A percentile compares a stretch with the other conserved stretches of the same genome.
Conservation (phyloP, 2,329 filamentous ascomycete genomes). For the Fusarium circinatum region DNA sequence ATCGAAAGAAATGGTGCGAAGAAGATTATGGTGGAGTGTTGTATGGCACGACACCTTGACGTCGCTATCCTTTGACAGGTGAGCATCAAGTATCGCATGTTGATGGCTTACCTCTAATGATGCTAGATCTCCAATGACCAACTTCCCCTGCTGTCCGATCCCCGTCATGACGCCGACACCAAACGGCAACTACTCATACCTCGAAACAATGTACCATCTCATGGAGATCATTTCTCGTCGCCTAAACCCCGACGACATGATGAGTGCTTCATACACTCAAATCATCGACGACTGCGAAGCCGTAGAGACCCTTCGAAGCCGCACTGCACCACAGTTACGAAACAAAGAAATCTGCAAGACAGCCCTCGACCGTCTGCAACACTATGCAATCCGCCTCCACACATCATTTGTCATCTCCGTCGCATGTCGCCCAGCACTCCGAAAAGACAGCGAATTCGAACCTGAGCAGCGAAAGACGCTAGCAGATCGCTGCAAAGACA, state of each 20-base stretch:
- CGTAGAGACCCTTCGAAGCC: slow-evolving; percentile 62
- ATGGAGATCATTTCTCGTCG: slow-evolving; percentile 69
- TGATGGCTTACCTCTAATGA: slow-evolving; percentile 9
- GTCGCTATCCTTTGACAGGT: slow-evolving; percentile 73
- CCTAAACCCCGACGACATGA: slow-evolving; percentile 64
- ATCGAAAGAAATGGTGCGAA: slow-evolving; percentile 64
- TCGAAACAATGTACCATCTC: slow-evolving; percentile 73
- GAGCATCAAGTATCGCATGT: slow-evolving; percentile 17
- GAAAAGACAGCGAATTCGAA: slow-evolving; percentile 63
- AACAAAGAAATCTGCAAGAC: slow-evolving; percentile 72
- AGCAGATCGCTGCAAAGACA: slow-evolving; percentile 68
- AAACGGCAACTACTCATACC: slow-evolving; percentile 64
- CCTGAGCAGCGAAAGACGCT: slow-evolving; percentile 64
- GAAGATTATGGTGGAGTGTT: slow-evolving; percentile 72
- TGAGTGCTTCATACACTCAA: slow-evolving; percentile 60
- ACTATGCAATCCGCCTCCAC: slow-evolving; percentile 72
- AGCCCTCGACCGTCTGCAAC: slow-evolving; percentile 69
- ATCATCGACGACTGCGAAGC: slow-evolving; percentile 68
- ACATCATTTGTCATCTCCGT: slow-evolving; percentile 74
- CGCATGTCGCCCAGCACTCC: slow-evolving; percentile 70
- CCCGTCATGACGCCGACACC: slow-evolving; percentile 56
- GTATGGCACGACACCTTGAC: slow-evolving; percentile 75
- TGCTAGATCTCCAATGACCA: slow-evolving; percentile 69
- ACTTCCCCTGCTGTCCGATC: slow-evolving; percentile 65
- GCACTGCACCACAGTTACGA: slow-evolving; percentile 62